phyloP scores from a whole-genome alignment of 805 yeast species.

The Saccharomycopsis lassenensis region DNA sequence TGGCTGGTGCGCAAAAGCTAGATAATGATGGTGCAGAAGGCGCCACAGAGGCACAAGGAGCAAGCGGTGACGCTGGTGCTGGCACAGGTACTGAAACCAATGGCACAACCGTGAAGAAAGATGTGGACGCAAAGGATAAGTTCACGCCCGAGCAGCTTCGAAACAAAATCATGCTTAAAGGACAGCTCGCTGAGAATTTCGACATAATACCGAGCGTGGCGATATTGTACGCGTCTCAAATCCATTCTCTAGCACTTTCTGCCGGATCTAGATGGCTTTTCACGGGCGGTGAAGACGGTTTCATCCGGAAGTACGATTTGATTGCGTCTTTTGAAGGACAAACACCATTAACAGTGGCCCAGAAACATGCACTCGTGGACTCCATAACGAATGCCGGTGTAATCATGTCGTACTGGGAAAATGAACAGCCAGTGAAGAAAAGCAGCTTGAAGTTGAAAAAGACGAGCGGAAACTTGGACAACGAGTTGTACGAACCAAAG shows the following conservation, averaged over 20 bases:
- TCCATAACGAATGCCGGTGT: constrained; percentile 79
- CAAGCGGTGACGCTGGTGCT: too few species aligned
- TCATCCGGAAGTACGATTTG: constrained; percentile 81
- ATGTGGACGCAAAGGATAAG: constrained; percentile 23
- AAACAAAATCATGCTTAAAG: constrained; percentile 30
- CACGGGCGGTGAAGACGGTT: constrained; percentile 95
- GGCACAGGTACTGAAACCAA: constrained; percentile 19
- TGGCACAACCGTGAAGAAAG: constrained; percentile 19
- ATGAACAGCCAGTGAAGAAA: constrained; percentile 70
- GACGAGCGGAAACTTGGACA: constrained; percentile 17
- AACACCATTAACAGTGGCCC: constrained; percentile 80
- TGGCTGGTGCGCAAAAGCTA: too few species aligned
- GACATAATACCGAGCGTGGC: constrained; percentile 83
- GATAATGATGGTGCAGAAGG: too few species aligned
- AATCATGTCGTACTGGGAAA: constrained; percentile 83
- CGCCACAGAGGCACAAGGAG: too few species aligned
- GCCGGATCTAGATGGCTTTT: constrained; percentile 78
- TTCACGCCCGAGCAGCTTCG: constrained; percentile 21
- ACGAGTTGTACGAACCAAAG: constrained; percentile 37
- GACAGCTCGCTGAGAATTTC: constrained; percentile 41
- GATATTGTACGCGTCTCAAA: constrained; percentile 67
- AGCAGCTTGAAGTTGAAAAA: constrained; percentile 27
- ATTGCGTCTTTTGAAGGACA: constrained; percentile 79
- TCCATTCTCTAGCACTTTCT: constrained; percentile 68
- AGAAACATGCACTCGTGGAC: constrained; percentile 80